Evolutionary conservation across 2,329 filamentous ascomycete genomes (phyloP).

Genomic region (Phymatotrichopsis omnivora): DNA sequence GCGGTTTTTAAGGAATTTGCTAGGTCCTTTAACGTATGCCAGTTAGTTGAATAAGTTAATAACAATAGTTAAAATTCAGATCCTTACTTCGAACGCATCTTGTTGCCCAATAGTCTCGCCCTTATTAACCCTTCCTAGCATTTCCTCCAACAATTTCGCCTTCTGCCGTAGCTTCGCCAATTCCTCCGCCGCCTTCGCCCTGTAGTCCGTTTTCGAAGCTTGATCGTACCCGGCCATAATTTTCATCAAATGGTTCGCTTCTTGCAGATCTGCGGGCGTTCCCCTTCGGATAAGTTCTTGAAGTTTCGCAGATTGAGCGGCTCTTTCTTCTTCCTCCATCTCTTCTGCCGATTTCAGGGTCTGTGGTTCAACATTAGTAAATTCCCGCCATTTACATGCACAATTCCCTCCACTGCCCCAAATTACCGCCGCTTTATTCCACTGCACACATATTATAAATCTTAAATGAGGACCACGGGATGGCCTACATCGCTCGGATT

Average conservation of each 20-base stretch:
- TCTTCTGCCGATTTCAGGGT: slow-evolving; percentile 94
- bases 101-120: slow-evolving; percentile 68
- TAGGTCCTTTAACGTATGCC: slow-evolving; percentile 55
- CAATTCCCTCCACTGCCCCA: neutral
- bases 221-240: slow-evolving; percentile 98
- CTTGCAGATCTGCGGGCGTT: slow-evolving; percentile 83
- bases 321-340: slow-evolving; percentile 94
- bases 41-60: slow-evolving; percentile 14
- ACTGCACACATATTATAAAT: too few species aligned
- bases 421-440: too few species aligned
- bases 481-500: slow-evolving; percentile 86
- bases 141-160: slow-evolving; percentile 81
- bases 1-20: slow-evolving; percentile 81
- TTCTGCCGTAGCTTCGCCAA: slow-evolving; percentile 94
- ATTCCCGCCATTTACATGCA: slow-evolving; percentile 31
- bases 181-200: slow-evolving; percentile 93
- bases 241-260: slow-evolving; percentile 97
- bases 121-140: slow-evolving; percentile 70
- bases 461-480: too few species aligned
- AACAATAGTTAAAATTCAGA: neutral
- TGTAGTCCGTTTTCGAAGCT: slow-evolving; percentile 90
- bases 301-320: slow-evolving; percentile 93
- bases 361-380: slow-evolving; percentile 39
- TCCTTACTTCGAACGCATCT: slow-evolving; percentile 56
- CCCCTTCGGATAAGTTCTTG: slow-evolving; percentile 92